Base-by-base conservation (phyloP, 495 filamentous ascomycete genomes). In the Neurospora sp. region DNA sequence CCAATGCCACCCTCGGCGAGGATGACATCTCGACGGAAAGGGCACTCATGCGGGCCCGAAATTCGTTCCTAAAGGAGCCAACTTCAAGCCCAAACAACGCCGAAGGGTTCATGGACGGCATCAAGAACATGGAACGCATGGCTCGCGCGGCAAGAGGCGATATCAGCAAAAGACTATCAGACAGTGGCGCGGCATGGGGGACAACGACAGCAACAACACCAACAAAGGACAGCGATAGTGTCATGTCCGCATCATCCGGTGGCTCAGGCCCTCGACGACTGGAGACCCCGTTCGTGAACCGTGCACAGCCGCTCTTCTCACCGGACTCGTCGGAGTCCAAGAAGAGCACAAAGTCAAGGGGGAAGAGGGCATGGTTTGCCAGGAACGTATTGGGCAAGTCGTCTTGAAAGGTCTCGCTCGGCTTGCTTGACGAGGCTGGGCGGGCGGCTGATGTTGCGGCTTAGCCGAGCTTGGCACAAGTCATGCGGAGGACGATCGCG, bases 1-100 rank as follows among this genome's bases (percentile, higher is more conserved):
- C 79, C n/a, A 74, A 81, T 41, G 81, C 81, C 35, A 75, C 53
- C 74, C 75, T 82, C 70, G 73, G 75, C 45, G 75, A 78, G 71
- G 80, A 79, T 40, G 79, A 81, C 42, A 73, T 82, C 59, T 71
- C 73, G 38, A 59, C 76, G 10, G 41, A 35, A 39, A 72, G 75
- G 59, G 78, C 76, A 14, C 71, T 79, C 38, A 20, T 72, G 12
- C 68, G 79, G 12, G 73, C 78, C 69, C 74, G 81, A 3, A 75
- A 75, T 70, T 74, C 76, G 14, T 75, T 82, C 59, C 71, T 79
- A 31, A 61, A 61, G 7, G 53, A 61, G 5, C 53, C 53, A 4
- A 61, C 14, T 27, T 45, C 69, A 69, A 72, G 70, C 59, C 74
- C 71, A 68, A 72, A 45, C 71, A 74, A 37, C 69, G 44, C 73